Percentiles rank a stretch among this genome's conserved stretches.
These are phyloP conservation scores for thale cress (Arabidopsis thaliana) DNA, from an alignment of 345 rosid genomes.

Conservation along the genomic window DNA sequence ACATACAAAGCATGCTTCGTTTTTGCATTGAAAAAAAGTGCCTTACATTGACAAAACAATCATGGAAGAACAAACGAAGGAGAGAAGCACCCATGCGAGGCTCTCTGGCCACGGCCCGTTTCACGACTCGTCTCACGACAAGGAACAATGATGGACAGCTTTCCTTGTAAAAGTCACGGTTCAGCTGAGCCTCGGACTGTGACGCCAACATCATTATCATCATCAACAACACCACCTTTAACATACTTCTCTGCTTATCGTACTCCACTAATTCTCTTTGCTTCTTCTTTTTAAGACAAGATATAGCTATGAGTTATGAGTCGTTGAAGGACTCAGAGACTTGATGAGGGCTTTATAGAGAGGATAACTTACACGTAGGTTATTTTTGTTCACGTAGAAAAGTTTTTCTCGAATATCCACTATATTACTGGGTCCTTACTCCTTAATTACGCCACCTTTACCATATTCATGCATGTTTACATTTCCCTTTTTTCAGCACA, in stretches of 20 bases:
- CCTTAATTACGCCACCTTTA: conserved; percentile 29
- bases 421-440: neutral
- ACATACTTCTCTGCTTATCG: conserved; percentile 14
- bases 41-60: conserved; percentile 83
- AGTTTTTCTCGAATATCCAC: conserved; percentile 20
- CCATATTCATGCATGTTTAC: conserved; percentile 2
- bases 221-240: conserved; percentile 1
- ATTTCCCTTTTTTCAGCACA: neutral
- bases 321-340: conserved; percentile 8
- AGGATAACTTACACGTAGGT: conserved; percentile 2
- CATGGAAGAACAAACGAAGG: conserved; percentile 87
- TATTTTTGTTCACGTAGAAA: neutral
- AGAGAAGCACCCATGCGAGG: conserved; percentile 77
- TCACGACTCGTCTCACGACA: conserved; percentile 52
- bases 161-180: conserved; percentile 58
- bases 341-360: conserved; percentile 31
- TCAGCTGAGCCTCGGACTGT: conserved; percentile 55
- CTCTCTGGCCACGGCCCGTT: conserved; percentile 58
- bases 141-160: conserved; percentile 63
- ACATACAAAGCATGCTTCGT: conserved; percentile 14
- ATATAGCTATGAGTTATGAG: conserved; percentile 21
- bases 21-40: neutral
- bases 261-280: conserved; percentile 19
- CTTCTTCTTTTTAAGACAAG: neutral
- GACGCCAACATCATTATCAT: conserved; percentile 4